Evolutionary conservation across 2,329 filamentous ascomycete genomes (phyloP).

Genomic region (Fusarium veterinarium): DNA sequence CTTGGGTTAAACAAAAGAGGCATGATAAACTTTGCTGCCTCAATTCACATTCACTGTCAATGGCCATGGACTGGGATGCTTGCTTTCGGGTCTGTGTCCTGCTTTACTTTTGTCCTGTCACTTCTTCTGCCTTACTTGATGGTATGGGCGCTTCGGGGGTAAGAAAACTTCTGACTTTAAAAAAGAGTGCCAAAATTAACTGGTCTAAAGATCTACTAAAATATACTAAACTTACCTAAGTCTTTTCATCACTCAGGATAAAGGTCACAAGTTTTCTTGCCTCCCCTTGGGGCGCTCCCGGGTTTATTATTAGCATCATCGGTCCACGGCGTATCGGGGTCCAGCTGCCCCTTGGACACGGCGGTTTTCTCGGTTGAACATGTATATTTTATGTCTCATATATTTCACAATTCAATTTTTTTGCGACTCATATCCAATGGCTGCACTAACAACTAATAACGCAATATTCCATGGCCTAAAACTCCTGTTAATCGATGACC

Average conservation of each 20-base stretch:
- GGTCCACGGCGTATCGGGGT: not conserved
- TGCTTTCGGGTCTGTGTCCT: not conserved
- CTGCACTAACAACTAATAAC: not conserved
- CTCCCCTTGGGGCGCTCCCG: not conserved
- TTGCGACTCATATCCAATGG: not conserved
- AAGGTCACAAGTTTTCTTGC: not conserved
- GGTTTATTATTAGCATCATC: not conserved
- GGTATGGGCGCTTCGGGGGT: not conserved
- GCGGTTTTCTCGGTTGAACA: not conserved
- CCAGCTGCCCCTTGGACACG: not conserved
- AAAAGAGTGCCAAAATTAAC: not conserved
- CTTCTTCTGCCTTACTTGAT: not conserved
- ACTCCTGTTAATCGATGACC: not conserved
- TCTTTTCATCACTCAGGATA: not conserved
- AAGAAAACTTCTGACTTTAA: not conserved
- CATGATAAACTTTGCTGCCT: not conserved
- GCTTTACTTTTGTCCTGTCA: not conserved
- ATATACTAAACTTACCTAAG: not conserved
- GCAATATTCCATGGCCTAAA: not conserved
- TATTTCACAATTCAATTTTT: not conserved
- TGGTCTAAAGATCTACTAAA: not conserved
- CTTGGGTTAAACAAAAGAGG: constrained; percentile 1
- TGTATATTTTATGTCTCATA: not conserved
- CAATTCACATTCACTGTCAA: not conserved
- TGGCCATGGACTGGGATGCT: not conserved